These are phyloP conservation scores for Penicillium cataractarum DNA, from an alignment of 495 filamentous ascomycete genomes.

Conservation along the genomic window DNA sequence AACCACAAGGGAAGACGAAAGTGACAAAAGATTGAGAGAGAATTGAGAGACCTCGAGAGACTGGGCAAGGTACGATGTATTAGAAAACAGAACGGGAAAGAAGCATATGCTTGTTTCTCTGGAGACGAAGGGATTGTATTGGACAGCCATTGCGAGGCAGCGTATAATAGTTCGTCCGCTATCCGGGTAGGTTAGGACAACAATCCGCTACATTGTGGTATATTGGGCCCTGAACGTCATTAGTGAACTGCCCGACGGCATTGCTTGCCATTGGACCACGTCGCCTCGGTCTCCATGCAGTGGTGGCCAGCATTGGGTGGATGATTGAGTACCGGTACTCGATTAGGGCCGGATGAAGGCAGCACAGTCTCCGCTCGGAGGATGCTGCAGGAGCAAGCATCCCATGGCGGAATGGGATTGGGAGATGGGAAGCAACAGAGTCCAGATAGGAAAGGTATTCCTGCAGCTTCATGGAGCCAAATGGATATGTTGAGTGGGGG, in stretches of 20 bases:
- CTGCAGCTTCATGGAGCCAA: slow-evolving; percentile 29
- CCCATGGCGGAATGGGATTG: slow-evolving; percentile 25
- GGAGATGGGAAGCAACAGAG: slow-evolving; percentile 16
- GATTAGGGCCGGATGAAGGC: slow-evolving; percentile 38
- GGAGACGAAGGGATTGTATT: slow-evolving; percentile 29
- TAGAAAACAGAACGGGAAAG: slow-evolving; percentile 35
- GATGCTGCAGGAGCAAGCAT: slow-evolving; percentile 29
- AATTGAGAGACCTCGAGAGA: slow-evolving; percentile 31
- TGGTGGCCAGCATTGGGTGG: slow-evolving; percentile 26
- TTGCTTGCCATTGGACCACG: slow-evolving; percentile 48
- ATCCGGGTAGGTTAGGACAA: slow-evolving; percentile 36
- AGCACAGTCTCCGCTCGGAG: slow-evolving; percentile 32
- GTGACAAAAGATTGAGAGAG: slow-evolving; percentile 30
- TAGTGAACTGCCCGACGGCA: slow-evolving; percentile 41
- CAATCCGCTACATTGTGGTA: slow-evolving; percentile 30
- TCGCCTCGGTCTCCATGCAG: slow-evolving; percentile 33
- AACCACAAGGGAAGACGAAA: slow-evolving; percentile 22
- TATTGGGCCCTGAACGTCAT: slow-evolving; percentile 44
- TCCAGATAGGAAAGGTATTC: slow-evolving; percentile 29
- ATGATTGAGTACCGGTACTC: slow-evolving; percentile 29
- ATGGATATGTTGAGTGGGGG: slow-evolving; percentile 28
- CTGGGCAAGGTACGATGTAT: slow-evolving; percentile 38
- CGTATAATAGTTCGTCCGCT: slow-evolving; percentile 44
- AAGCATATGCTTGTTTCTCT: slow-evolving; percentile 36
- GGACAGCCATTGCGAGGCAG: slow-evolving; percentile 42